Conservation (phyloP, 2,329 filamentous ascomycete genomes). For the Amesomyces nigricolor region DNA sequence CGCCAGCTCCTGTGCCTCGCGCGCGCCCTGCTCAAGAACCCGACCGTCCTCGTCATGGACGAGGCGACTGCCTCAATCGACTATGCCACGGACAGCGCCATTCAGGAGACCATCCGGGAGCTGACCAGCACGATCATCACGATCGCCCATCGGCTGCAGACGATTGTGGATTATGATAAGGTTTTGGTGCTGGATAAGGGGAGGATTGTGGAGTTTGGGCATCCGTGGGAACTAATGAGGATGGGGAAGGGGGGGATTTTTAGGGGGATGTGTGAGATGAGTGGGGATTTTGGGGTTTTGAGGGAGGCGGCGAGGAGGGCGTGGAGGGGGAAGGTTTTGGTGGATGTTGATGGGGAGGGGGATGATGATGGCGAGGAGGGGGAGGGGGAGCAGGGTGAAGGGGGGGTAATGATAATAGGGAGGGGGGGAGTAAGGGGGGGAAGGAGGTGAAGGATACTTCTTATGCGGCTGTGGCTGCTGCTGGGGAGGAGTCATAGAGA, state of each 20-base stretch:
- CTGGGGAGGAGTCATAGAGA: not conserved
- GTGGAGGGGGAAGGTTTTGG: slow-evolving; percentile 36
- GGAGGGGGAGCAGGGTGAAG: not conserved
- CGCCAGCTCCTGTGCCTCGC: slow-evolving; percentile 91
- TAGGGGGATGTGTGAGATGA: slow-evolving; percentile 59
- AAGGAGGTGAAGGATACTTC: not conserved
- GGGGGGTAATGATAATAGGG: not conserved
- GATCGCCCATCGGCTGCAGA: slow-evolving; percentile 91
- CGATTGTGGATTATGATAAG: slow-evolving; percentile 97
- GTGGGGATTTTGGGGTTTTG: slow-evolving; percentile 50
- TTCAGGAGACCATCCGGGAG: slow-evolving; percentile 93
- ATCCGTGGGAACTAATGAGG: slow-evolving; percentile 75
- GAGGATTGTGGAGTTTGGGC: slow-evolving; percentile 79
- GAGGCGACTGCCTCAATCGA: slow-evolving; percentile 97
- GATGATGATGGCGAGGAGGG: slow-evolving; percentile 20
- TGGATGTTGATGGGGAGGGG: slow-evolving; percentile 32
- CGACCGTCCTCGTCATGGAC: slow-evolving; percentile 96
- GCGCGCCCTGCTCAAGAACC: slow-evolving; percentile 82
- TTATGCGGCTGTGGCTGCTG: not conserved
- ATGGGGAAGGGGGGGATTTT: slow-evolving; percentile 54
- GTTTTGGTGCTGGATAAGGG: slow-evolving; percentile 92
- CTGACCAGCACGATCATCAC: slow-evolving; percentile 91
- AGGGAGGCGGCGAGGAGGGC: slow-evolving; percentile 52
- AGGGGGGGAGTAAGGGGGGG: not conserved
- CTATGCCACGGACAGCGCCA: slow-evolving; percentile 91